Conservation (phyloP, 345 rosid genomes). For the Citrus sp. region DNA sequence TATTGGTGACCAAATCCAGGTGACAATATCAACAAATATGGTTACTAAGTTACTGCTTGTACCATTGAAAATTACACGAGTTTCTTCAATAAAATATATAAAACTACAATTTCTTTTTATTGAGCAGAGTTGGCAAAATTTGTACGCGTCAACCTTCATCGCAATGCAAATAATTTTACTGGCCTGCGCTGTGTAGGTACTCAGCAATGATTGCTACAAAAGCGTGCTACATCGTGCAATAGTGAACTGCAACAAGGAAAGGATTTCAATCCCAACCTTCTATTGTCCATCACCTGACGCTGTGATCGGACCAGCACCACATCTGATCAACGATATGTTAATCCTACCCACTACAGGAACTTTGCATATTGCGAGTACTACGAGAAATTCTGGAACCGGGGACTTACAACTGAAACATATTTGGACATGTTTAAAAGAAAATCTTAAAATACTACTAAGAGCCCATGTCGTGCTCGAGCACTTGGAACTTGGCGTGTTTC, state of each 20-base stretch:
- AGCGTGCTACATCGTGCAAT: neutral
- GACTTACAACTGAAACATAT: slow-evolving; percentile 22
- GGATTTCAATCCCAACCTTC: slow-evolving; percentile 56
- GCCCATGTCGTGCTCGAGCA: neutral
- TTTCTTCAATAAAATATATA: too few species aligned
- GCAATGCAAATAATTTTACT: neutral
- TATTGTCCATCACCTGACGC: slow-evolving; percentile 56
- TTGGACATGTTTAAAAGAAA: slow-evolving; percentile 25
- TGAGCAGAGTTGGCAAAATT: neutral
- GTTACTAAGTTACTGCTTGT: too few species aligned
- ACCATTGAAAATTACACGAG: too few species aligned
- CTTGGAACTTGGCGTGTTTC: neutral
- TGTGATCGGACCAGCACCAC: slow-evolving; percentile 36
- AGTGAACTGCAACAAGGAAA: slow-evolving; percentile 37
- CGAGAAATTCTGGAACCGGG: slow-evolving; percentile 28
- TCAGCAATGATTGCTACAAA: slow-evolving; percentile 48
- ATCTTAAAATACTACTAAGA: neutral
- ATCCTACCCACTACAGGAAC: slow-evolving; percentile 35
- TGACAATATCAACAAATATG: too few species aligned
- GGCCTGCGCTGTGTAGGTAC: slow-evolving; percentile 14
- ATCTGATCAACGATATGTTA: slow-evolving; percentile 19
- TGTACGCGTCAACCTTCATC: neutral
- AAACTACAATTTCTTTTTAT: neutral
- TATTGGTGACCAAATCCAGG: too few species aligned
- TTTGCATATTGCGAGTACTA: slow-evolving; percentile 32